phyloP scores from a whole-genome alignment of 2,329 filamentous ascomycete species.

The Aspergillus clavatus region DNA sequence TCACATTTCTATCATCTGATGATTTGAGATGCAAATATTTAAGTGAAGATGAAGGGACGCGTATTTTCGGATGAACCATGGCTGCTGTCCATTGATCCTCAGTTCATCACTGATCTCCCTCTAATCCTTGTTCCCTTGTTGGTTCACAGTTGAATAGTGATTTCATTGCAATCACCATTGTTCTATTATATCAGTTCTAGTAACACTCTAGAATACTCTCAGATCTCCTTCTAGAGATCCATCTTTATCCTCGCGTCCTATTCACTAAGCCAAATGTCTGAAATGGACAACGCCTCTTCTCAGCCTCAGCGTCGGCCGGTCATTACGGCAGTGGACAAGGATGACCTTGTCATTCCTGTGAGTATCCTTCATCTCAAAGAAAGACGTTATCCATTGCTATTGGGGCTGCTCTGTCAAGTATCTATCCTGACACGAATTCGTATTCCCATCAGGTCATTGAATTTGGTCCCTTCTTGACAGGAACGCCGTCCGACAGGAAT shows the following conservation, averaged over 20 bases:
- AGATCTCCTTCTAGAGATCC: background rate
- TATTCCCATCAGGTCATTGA: slow-evolving; percentile 68
- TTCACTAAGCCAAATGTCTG: background rate
- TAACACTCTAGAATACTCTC: too few relatives aligned
- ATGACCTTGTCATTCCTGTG: slow-evolving; percentile 43
- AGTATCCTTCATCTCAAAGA: slow-evolving; percentile 3
- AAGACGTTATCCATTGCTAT: background rate
- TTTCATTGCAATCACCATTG: background rate
- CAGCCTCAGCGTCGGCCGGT: slow-evolving; percentile 19
- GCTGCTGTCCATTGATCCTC: background rate
- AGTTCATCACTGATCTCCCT: too few relatives aligned
- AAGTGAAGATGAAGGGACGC: background rate
- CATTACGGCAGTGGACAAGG: slow-evolving; percentile 38
- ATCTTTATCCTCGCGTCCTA: background rate
- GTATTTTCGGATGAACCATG: background rate
- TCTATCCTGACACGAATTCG: slow-evolving; percentile 1
- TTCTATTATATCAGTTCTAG: too few relatives aligned
- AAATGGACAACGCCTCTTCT: slow-evolving; percentile 16
- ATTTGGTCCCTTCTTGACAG: slow-evolving; percentile 67
- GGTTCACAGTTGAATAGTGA: background rate
- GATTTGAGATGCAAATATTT: background rate
- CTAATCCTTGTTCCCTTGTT: background rate
- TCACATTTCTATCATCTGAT: background rate
- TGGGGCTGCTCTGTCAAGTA: too few relatives aligned
- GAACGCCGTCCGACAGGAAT: slow-evolving; percentile 55